Evolutionary conservation across 495 filamentous ascomycete species (phyloP), one percentile per base, ranked within the genome.

Genomic region (Hypoxylon subgilvum): DNA sequence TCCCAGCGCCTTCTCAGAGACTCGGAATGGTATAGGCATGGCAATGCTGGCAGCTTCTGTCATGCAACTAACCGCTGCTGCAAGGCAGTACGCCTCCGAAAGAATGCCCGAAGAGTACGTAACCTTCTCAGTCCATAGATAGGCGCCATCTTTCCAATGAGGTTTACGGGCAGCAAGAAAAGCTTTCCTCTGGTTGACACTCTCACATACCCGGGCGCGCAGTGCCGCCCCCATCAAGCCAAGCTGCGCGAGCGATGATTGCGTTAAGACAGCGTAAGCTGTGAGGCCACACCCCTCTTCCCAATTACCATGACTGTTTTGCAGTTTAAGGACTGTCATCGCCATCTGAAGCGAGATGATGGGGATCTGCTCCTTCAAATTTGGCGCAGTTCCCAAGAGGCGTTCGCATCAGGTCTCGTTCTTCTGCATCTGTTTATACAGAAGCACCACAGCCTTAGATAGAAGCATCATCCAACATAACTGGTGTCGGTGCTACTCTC

Each of bases 121-220:
- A 23, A 74, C 70, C 45, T 79, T 79, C 42, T 78, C 75, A 6
- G 77, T 67, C 76, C 76, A 79, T 2, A 76, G 16, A 28, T 61
- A 61, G 6, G 49, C 18, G 5, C 47, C 52, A 6, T 41, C 32
- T 13, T 22, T 36, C 13, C 31, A 34, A 47, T 39, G 7, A 3
- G 4, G 6, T 34, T 12, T 12, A 13, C n/a, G 31, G 7, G 10
- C 4, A 0, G 1, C 0, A 4, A 51, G 39, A 12, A 28, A 58
- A 5, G 40, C 56, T 56, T 47, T 42, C 21, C 52, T 46, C n/a
- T 19, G 12, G 2, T 16, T 13, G 4, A 58, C 16, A 6, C 18
- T 30, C 4, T n/a, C 18, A 1, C 14, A 13, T 5, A 44, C 9
- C 4, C 3, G 4, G 2, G 38, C 25, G 2, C 36, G 1, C 1